Percentiles rank a stretch among this genome's conserved stretches.
phyloP scores from a whole-genome alignment of 805 yeast species.

The Maudiozyma bulderi region DNA sequence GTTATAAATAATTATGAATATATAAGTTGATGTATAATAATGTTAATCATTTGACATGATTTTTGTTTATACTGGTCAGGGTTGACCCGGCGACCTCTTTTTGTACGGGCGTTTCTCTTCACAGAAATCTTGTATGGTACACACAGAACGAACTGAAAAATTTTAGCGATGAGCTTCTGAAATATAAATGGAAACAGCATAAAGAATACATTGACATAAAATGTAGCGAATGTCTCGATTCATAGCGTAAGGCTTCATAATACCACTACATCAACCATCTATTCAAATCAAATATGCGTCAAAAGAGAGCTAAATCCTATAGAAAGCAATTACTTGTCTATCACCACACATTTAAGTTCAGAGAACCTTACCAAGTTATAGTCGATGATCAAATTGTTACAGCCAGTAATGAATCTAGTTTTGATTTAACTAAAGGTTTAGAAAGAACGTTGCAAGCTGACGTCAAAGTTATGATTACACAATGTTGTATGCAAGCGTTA shows the following conservation, averaged over 20 bases:
- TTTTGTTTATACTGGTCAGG: not conserved
- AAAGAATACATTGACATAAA: not conserved
- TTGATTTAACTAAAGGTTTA: slow-evolving; percentile 73
- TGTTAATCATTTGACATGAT: not conserved
- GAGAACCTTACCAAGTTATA: slow-evolving; percentile 86
- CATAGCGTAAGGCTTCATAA: not conserved
- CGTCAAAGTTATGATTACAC: slow-evolving; percentile 85
- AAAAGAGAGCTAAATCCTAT: slow-evolving; percentile 89
- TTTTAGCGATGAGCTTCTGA: slow-evolving; percentile 3
- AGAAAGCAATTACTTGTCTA: slow-evolving; percentile 86
- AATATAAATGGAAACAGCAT: not conserved
- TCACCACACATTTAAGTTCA: slow-evolving; percentile 77
- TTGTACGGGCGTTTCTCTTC: no score
- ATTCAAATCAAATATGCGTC: slow-evolving; percentile 55
- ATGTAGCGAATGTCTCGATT: not conserved
- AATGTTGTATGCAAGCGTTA: slow-evolving; percentile 84
- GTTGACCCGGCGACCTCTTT: no score
- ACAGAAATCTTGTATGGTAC: not conserved
- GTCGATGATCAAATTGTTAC: slow-evolving; percentile 74
- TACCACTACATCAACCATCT: not conserved
- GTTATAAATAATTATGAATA: slow-evolving; percentile 7
- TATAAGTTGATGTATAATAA: not conserved
- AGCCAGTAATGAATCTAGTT: slow-evolving; percentile 56
- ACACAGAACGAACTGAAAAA: not conserved
- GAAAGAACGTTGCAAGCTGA: slow-evolving; percentile 75